Conservation (phyloP, 352 stramenopile genomes). For the Globisporangium takayamanum region DNA sequence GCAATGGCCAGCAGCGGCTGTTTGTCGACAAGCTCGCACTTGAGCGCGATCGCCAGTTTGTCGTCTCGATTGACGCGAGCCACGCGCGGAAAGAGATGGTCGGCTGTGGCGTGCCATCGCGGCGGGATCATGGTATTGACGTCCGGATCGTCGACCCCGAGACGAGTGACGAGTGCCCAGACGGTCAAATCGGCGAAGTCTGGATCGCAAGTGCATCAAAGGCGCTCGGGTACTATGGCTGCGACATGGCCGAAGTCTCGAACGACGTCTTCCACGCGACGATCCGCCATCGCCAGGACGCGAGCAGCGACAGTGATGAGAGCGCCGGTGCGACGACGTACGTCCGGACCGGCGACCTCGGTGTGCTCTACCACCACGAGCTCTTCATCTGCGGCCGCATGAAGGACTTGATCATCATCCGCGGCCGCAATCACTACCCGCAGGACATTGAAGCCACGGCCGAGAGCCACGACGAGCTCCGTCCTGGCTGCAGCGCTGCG, state of each 20-base stretch:
- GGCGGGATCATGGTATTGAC: constrained; percentile 85
- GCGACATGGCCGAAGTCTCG: constrained; percentile 72
- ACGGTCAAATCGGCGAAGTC: constrained; percentile 79
- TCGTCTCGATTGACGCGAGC: constrained; percentile 16
- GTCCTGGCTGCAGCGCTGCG: constrained; percentile 93
- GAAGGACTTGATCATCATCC: constrained; percentile 99
- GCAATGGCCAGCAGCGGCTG: constrained; percentile 85
- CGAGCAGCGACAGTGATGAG: constrained; percentile 15
- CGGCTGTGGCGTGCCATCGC: constrained; percentile 90
- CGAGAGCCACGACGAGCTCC: constrained; percentile 72
- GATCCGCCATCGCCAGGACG: constrained; percentile 26
- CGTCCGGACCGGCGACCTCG: constrained; percentile 95
- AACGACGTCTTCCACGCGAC: constrained; percentile 86
- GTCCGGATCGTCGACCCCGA: constrained; percentile 92
- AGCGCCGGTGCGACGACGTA: constrained; percentile 31
- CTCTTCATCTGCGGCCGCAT: constrained; percentile 97
- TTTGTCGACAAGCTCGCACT: constrained; percentile 88
- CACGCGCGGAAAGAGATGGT: constrained; percentile 82
- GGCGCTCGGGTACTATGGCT: constrained; percentile 90
- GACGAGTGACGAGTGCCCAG: constrained; percentile 26
- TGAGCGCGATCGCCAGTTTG: constrained; percentile 72
- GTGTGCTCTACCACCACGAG: constrained; percentile 94
- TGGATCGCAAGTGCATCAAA: constrained; percentile 90
- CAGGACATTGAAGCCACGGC: constrained; percentile 97
- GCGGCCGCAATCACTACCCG: constrained; percentile 98